Evolutionary conservation across 2,329 filamentous ascomycete species (phyloP), one percentile per base, ranked within the genome.

Genomic region (Juglanconis oblonga): DNA sequence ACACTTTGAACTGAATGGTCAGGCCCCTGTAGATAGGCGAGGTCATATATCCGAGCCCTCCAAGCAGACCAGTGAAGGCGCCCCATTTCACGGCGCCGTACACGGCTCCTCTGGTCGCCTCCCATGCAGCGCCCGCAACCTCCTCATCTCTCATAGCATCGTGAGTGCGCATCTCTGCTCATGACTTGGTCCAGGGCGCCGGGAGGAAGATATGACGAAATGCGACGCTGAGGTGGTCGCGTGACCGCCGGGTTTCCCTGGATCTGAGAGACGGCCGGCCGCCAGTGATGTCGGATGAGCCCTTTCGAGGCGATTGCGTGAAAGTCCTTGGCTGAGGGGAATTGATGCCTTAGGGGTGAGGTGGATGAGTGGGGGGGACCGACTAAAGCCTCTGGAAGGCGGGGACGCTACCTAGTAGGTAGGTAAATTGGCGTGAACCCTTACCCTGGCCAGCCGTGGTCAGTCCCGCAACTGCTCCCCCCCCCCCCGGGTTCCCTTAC

Each of bases 1-100:
- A 91, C 88, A 89, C 86, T 77, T 91, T 91, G 74, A 91, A 91
- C 70, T 91, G 89, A 53, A 91, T 77, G 1, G 89, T 92, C 63
- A 90, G 75, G 1, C 87, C 83, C 29, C 89, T 82, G 70, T 93
- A 94, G 24, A 93, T 69, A 0, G 90, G 90, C 55, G 87, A 90
- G 67, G 86, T 80, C 29, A 78, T 75, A 64, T 86, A 88, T 17
- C 85, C 90, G 5, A 85, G 68, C 29, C 78, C 87, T 24, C 83
- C 87, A 7, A 90, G 76, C 31, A 88, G 70, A 1, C 82, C 87
- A 14, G 84, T 82, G 59, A 81, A 85, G n/a, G 82, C 75, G 58
- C 89, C 90, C 88, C 89, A 93, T 79, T 88, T 91, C 17, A 84
- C 73, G 42, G 87, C 88, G 17, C 90, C 90, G 50, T 81, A 75